Base-by-base conservation (phyloP, 2,329 filamentous ascomycete genomes). In the Whalleya microplaca region DNA sequence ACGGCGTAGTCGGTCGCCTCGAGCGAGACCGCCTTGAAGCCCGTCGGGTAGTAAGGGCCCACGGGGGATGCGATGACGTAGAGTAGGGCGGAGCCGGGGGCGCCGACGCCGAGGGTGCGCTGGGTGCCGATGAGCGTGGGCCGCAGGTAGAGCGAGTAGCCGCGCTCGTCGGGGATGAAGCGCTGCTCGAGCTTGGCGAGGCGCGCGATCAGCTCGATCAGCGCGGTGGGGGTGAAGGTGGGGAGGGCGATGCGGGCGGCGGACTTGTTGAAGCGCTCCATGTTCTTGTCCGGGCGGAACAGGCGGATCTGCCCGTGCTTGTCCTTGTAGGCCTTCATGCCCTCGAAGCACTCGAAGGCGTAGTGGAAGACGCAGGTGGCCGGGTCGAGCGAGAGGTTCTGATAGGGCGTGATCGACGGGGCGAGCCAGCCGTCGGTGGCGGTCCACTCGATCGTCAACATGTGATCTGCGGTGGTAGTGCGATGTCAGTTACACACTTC, bases 251-350 rank as follows among this genome's bases (percentile, higher is more conserved):
- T 98, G 64, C 95, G 90, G 41, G 91, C 86, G 47, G 91, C 86
- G 2, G 93, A 97, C 75, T 89, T 91, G 82, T 98, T 99, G 76
- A 99, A 78, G 59, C 95, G 89, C 63, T 82, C 87, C 94, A 98
- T 98, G 81, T 99, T 99, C 84, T 86, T 95, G 74, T 96, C 89
- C 2, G 95, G 95, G 32, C 95, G 86, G 84, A 99, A 99, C 52
- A 99, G 81, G 53, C 94, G 88, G 66, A 96, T 85, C 57, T 87
- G 79, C 66, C 91, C 91, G 43, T 85, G 73, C 69, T 83, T 85
- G 78, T 96, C 92, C 76, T 94, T 96, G 84, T 99, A 99, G 58
- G 95, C 95, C 81, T 99, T 99, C 92, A 98, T 96, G 66, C 95
- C 95, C 80, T 99, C 95, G 76, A 99, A 99, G 75, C 90, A 95